Evolutionary conservation across 805 yeast genomes (phyloP), one percentile per base, ranked within the genome.

Genomic region (Yamadazyma scolyti): DNA sequence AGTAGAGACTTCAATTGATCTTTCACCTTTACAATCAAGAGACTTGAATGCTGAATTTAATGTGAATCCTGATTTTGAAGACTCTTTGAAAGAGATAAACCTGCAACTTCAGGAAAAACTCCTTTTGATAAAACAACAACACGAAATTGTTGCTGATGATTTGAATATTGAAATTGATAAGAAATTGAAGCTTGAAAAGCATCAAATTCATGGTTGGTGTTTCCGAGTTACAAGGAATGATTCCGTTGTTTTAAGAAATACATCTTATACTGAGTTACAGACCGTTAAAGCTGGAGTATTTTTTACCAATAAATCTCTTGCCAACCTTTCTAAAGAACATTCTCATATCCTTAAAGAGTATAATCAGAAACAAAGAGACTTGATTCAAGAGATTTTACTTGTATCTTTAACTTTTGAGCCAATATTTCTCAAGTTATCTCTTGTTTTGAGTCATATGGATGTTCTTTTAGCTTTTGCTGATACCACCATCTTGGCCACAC

Each of bases 211-310:
- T 55, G 97, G 97, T 13, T 89, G 96, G 95, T 87, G 96, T 55
- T 76, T 90, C 71, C 71, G 97, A 45, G 73, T 93, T 14, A 93
- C 98, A 1, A 75, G 98, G 55, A 80, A 77, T 34, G 97, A 93
- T 49, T 89, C 96, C 2, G 68, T 82, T 8, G 80, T 83, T 13
- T 65, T 93, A 36, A 75, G 97, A 46, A 39, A 39, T 1, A 61
- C 68, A 1, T 70, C 74, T 23, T 89, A 80, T 52, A 71, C 71
- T 30, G 97, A 93, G 54, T 65, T 90, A 25, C 84, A 88, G 30
- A 90, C 97, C 0, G 94, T 87, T 18, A 93, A 93, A 53, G 95
- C 96, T 2, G 99, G 99, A 35, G 90, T 90, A 4, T 87, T 71
- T 54, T 93, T 93, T 66, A 87, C 96, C 7, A 86, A 95, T 2